Base-by-base conservation (phyloP, 1,284 basidiomycete species). In the Ganoderma lucidum region DNA sequence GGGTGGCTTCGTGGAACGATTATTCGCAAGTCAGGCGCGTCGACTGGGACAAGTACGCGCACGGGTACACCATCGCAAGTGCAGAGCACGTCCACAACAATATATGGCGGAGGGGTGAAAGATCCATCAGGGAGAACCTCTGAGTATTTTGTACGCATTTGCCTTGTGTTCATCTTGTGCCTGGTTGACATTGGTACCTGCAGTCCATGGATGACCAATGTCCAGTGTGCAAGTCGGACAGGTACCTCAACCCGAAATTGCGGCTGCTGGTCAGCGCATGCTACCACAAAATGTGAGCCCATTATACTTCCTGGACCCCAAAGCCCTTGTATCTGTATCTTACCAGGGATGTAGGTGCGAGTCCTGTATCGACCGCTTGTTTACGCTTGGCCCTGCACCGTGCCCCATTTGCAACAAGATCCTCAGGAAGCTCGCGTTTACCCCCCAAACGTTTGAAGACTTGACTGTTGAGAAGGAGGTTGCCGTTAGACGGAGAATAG, bases 401-500 rank as follows among this genome's bases (percentile, higher is more conserved):
- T 99, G 98, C 86, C 98, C 98, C 14, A 92, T 95, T 71, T 99
- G 98, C 80, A 89, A 88, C 64, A 93, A 93, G 75, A 90, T 94
- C n/a, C 86, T 98, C 65, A 86, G 98, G 41, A 99, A 99, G 80
- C 87, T 96, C 55, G 95, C 96, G 35, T 99, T 99, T 78, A 93
- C 92, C 28, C 95, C 96, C 3, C 98, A 99, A 81, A 99, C 97
- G 0, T 99, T 99, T 74, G 96, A 99, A 81, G 97, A 99, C 80
- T 85, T 99, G 23, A 89, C 88, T 2, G 97, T 99, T 0, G 98
- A 99, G 83, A 97, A 97, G 80, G 98, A 99, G 81, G 94, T 99
- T 0, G 91, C 94, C 2, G 88, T 99, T 5, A 85, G 98, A 66
- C 87, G 94, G 75, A 86, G 95, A 67, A 91, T 99, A 71, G 92